Base-by-base conservation (phyloP, 2,329 filamentous ascomycete genomes). In the Dissoconium aciculare region DNA sequence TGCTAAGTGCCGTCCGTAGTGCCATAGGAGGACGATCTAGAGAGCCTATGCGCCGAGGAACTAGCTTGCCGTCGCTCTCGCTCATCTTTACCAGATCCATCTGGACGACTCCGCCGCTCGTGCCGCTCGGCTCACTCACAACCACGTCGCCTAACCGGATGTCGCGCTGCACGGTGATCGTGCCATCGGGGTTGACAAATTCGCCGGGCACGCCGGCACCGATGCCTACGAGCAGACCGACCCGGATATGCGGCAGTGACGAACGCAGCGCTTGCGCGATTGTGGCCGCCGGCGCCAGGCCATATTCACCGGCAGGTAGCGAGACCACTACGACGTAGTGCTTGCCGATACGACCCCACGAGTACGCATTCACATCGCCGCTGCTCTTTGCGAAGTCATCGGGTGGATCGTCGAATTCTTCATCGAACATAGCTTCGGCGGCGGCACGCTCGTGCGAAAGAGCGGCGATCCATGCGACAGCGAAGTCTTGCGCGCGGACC, bases 111-210 rank as follows among this genome's bases (percentile, higher is more conserved):
- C 46, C 47, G 4, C 44, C 42, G 12, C 32, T 31, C 5, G 6
- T 26, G 1, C 27, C 35, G 2, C 13, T 11, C 6, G 46, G 46
- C 14, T 43, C 29, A 23, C 45, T 45, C 11, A 49, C 40, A 1
- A 44, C 41, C 5, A 49, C 36, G 23, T 49, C 46, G 5, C 43
- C 46, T 4, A 49, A 43, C 10, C 45, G 37, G 5, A 51, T 43
- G n/a, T 51, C 45, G 5, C 27, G 24, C 11, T 17, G 11, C n/a
- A 33, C 13, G 9, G 31, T 5, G 26, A 14, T 17, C 16, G 11
- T 21, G 8, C 12, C 24, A 14, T n/a, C n/a, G n/a, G n/a, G n/a
- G n/a, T n/a, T n/a, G n/a, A n/a, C n/a, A n/a, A n/a, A n/a, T n/a
- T n/a, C n/a, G n/a, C n/a, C n/a, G n/a, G 31, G 26, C 3, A 33